Percentiles rank a stretch among this genome's conserved stretches.
Conservation (phyloP, 2,329 filamentous ascomycete genomes). For the Aspergillus pseudoterreus region DNA sequence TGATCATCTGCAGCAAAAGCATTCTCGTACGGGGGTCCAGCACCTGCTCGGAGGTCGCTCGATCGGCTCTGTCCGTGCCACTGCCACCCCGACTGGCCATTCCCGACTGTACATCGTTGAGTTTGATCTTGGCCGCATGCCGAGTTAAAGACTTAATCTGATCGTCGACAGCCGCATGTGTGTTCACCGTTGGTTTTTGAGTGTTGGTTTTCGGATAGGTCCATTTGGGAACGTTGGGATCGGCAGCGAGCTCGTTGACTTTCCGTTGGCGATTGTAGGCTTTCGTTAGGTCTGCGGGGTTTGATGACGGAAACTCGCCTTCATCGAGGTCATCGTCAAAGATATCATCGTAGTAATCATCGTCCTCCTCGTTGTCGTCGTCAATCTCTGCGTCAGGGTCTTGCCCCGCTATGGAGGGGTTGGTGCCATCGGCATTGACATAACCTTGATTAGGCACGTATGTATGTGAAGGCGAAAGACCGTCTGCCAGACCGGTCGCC, state of each 20-base stretch:
- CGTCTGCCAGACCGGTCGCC: constrained; percentile 39
- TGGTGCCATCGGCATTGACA: constrained; percentile 33
- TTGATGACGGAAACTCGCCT: constrained; percentile 54
- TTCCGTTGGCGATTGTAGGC: constrained; percentile 81
- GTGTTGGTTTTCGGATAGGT: constrained; percentile 69
- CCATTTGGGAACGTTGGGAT: constrained; percentile 49
- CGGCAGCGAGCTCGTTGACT: constrained; percentile 52
- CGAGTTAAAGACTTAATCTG: constrained; percentile 80
- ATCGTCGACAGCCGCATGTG: constrained; percentile 75
- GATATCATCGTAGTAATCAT: constrained; percentile 61
- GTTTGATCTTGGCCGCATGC: constrained; percentile 79
- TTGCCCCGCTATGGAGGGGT: constrained; percentile 31
- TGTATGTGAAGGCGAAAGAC: constrained; percentile 44
- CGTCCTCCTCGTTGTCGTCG: constrained; percentile 51
- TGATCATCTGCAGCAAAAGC: constrained; percentile 95
- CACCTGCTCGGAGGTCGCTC: constrained; percentile 91
- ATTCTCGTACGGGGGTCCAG: constrained; percentile 90
- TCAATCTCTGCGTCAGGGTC: constrained; percentile 34
- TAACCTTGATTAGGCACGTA: constrained; percentile 51
- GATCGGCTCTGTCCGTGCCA: constrained; percentile 73
- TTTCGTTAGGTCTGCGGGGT: constrained; percentile 70
- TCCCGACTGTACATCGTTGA: constrained; percentile 61
- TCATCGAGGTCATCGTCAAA: constrained; percentile 53
- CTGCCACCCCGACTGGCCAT: constrained; percentile 47
- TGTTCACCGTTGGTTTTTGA: constrained; percentile 77